Evolutionary conservation across 2,329 filamentous ascomycete species (phyloP), one percentile per base, ranked within the genome.

Genomic region (Plectosphaerella cucumerina): DNA sequence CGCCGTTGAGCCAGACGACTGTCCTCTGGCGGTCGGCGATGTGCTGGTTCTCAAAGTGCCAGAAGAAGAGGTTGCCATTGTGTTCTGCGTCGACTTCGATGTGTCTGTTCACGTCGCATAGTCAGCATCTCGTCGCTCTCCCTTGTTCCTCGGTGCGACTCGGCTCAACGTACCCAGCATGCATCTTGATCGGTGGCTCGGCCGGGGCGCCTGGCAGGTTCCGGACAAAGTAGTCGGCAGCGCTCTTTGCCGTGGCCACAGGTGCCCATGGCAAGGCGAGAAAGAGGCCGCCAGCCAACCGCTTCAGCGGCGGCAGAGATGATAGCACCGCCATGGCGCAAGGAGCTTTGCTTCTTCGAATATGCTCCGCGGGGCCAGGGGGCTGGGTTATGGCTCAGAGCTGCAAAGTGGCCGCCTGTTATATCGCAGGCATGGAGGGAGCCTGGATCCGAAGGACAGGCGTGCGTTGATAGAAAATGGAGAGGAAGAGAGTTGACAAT

Each of bases 41-140:
- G 68, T 99, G 94, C 59, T 89, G 82, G 66, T 97, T 97, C 66
- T 96, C 85, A 66, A 89, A 97, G 64, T 97, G 90, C 94, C 94
- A 99, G 77, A 99, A 99, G 77, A 97, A 99, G 17, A 99, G 73
- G 69, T 97, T 96, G 60, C 90, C 93, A 66, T 97, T 90, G 67
- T 87, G 82, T 58, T 90, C 85, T 18, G 87, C 82, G 33, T 85
- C 88, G 62, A 99, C 80, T 71, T 97, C 92, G 68, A 99, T 87
- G 73, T 99, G 94, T 50, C 91, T 96, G 65, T 45, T 61, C 50
- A 51, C 56, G 43, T 17, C 34, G 17, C 26, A 11, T 31, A 26
- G 21, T 21, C 17, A 49, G 59, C 43, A 54, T 50, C 55, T 53
- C 58, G 63, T 31, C 26, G 8, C 26, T 31, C 26, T 31, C 26